Percentiles rank a stretch among this genome's conserved stretches.
These are phyloP conservation scores for Delphinella strobiligena DNA, from an alignment of 2,329 filamentous ascomycete species.

Conservation along the genomic window DNA sequence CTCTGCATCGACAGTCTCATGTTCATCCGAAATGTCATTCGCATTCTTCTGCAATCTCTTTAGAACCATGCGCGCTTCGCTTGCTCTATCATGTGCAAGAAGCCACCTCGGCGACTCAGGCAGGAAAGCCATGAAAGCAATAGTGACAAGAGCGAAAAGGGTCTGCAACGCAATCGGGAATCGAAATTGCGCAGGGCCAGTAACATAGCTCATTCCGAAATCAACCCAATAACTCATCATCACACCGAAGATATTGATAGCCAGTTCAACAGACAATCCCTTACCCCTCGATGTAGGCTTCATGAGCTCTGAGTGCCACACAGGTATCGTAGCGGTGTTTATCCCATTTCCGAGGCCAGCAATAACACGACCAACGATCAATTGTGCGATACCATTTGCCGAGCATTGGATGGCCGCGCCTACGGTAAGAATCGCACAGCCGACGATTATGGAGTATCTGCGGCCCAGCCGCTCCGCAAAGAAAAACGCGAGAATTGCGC, in stretches of 20 bases:
- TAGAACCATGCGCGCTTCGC: constrained; percentile 46
- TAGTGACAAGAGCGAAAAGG: constrained; percentile 10
- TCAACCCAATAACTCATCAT: constrained; percentile 12
- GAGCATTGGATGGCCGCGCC: constrained; percentile 15
- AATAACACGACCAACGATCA: constrained; percentile 40
- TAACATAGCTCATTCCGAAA: constrained; percentile 11
- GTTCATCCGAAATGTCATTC: too few species aligned
- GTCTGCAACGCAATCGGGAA: constrained; percentile 12
- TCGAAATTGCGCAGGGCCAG: constrained; percentile 10
- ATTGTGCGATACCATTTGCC: constrained; percentile 29
- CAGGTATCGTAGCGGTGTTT: constrained; percentile 43
- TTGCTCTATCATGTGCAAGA: constrained; percentile 41
- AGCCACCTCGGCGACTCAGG: constrained; percentile 52
- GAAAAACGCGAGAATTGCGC: constrained; percentile 26
- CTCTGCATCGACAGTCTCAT: constrained; percentile 12
- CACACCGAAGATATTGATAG: constrained; percentile 9
- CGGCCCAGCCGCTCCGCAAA: constrained; percentile 35
- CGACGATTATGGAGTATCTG: constrained; percentile 29
- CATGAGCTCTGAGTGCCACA: constrained; percentile 40
- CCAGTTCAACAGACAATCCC: constrained; percentile 19
- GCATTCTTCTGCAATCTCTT: constrained; percentile 25
- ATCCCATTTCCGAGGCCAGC: constrained; percentile 45
- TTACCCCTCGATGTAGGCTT: constrained; percentile 37
- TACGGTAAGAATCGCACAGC: constrained; percentile 31
- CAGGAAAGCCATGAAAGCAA: too few species aligned